Percentiles rank a stretch among this genome's conserved stretches.
Conservation (phyloP, 2,329 filamentous ascomycete genomes). For the Verticillium klebahnii region DNA sequence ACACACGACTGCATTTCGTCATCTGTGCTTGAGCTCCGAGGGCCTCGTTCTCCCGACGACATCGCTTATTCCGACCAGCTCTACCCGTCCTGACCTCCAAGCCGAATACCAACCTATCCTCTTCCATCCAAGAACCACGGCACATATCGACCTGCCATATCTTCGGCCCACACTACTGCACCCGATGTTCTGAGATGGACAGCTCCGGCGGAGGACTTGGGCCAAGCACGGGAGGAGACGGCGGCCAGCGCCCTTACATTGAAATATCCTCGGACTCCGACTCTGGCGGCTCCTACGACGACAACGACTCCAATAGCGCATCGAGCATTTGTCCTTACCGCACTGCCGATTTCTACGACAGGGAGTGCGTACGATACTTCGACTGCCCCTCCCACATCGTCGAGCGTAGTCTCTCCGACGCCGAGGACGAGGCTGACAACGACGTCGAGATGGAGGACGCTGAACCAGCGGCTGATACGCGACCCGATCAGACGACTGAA, state of each 20-base stretch:
- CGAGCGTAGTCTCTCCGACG: constrained; percentile 31
- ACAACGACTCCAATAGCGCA: constrained; percentile 17
- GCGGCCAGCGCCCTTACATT: constrained; percentile 10
- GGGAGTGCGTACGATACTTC: constrained; percentile 42
- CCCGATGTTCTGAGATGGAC: constrained; percentile 26
- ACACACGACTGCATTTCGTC: constrained; percentile 6
- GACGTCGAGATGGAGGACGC: not conserved
- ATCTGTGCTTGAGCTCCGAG: constrained; percentile 8
- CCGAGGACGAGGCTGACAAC: constrained; percentile 13
- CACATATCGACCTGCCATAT: not conserved
- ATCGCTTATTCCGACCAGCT: not conserved
- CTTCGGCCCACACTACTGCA: not conserved
- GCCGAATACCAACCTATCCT: not conserved
- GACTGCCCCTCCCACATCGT: constrained; percentile 44
- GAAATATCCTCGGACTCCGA: constrained; percentile 21
- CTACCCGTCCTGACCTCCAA: not conserved
- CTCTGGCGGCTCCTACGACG: constrained; percentile 33
- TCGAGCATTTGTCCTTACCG: constrained; percentile 31
- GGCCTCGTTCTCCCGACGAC: not conserved
- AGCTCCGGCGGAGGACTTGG: constrained; percentile 21
- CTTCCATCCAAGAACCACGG: not conserved
- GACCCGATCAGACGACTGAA: not conserved
- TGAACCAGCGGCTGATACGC: not conserved
- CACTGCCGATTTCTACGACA: constrained; percentile 30
- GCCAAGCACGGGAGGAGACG: constrained; percentile 14